Evolutionary conservation across 305 asterid genomes (phyloP), one percentile per base, ranked within the genome.

Genomic region (Petunia hybrid): DNA sequence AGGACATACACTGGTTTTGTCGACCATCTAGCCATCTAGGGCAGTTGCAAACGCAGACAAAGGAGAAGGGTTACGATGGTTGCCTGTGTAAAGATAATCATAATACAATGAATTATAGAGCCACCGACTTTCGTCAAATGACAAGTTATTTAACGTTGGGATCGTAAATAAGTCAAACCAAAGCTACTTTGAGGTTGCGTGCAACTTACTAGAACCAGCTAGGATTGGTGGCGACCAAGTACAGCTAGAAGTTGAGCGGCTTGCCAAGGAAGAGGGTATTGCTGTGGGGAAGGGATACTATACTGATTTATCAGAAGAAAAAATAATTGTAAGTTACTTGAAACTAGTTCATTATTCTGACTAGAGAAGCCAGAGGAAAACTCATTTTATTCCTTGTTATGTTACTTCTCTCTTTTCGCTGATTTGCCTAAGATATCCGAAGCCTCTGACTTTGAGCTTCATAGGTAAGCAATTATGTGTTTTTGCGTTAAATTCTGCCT

Each of bases 271-370:
- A 83, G 97, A 91, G 69, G 97, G 91, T 31, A 12, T 92, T 86
- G 80, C 76, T n/a, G 97, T 87, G n/a, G 99, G 99, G 60, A 88
- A 90, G 71, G 99, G 98, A 5, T 95, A 94, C 80, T 94, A 88
- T 82, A 95, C 99, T 6, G 99, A 95, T 83, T 87, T 88, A 85
- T 91, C 97, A 1, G 94, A 85, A 86, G 88, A 79, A 41, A 83
- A 86, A 55, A 87, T 91, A 68, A 74, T 91, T 10, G 91, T 91
- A 80, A 89, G 86, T 55, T 95, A 87, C 92, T 82, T 87, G 62
- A 85, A 91, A 81, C 40, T 82, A 81, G 57, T 62, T 77, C 61
- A 75, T 35, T 48, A 74, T 74, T 53, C 65, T 55, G 9, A 74
- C 79, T 53, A 74, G 79, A 22, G 42, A 22, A 53, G 9, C 48